These are phyloP conservation scores for Endotrypanum monterogeii DNA, from an alignment of 208 protist genomes.

Conservation along the genomic window DNA sequence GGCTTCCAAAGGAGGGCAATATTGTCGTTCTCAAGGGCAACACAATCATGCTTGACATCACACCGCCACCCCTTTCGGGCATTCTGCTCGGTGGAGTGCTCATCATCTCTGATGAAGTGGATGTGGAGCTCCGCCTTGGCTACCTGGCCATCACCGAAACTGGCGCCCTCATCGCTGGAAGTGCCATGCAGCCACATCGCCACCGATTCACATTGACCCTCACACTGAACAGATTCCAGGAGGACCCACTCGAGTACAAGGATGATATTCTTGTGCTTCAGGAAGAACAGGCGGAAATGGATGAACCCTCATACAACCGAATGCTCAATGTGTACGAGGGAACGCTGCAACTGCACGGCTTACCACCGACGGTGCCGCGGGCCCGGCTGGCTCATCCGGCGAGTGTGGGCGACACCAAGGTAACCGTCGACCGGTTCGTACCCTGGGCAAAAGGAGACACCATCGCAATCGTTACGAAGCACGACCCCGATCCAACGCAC, in stretches of 20 bases:
- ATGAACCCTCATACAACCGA: slow-evolving; percentile 29
- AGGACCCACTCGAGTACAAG: slow-evolving; percentile 7
- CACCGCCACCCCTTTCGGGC: slow-evolving; percentile 31
- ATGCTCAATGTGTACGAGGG: slow-evolving; percentile 37
- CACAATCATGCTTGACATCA: slow-evolving; percentile 44
- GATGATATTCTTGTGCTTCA: slow-evolving; percentile 26
- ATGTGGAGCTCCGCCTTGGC: slow-evolving; percentile 33
- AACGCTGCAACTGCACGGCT: slow-evolving; percentile 42
- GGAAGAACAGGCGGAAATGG: neutral
- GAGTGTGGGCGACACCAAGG: slow-evolving; percentile 14
- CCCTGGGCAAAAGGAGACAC: slow-evolving; percentile 50
- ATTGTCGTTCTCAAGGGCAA: slow-evolving; percentile 31
- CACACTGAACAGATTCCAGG: slow-evolving; percentile 20
- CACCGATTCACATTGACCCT: slow-evolving; percentile 39
- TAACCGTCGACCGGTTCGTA: slow-evolving; percentile 38
- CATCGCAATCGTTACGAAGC: slow-evolving; percentile 47
- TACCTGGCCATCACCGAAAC: slow-evolving; percentile 26
- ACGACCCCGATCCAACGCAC: slow-evolving; percentile 29
- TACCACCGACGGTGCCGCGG: neutral
- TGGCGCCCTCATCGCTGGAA: slow-evolving; percentile 39
- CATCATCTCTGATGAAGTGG: slow-evolving; percentile 36
- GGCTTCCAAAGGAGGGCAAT: slow-evolving; percentile 24
- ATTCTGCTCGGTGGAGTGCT: slow-evolving; percentile 41
- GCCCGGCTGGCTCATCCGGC: slow-evolving; percentile 22
- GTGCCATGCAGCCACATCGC: slow-evolving; percentile 19